phyloP scores from a whole-genome alignment of 1,284 basidiomycete species.

The Baeospora myosura region DNA sequence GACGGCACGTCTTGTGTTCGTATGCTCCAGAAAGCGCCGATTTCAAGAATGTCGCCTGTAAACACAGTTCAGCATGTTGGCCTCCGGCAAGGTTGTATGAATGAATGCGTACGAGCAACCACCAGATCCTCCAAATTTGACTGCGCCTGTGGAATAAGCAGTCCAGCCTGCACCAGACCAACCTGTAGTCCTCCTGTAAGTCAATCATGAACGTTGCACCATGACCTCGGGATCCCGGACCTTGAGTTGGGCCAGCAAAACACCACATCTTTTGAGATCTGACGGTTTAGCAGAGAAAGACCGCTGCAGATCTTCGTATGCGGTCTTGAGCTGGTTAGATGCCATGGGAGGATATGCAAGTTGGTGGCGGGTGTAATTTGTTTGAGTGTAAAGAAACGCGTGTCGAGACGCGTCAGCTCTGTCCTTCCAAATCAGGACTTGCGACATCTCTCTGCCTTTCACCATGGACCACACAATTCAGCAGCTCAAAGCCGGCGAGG shows the following conservation, averaged over 20 bases:
- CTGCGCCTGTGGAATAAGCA: slow-evolving; percentile 61
- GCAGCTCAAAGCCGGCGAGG: slow-evolving; percentile 84
- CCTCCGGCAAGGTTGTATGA: not conserved
- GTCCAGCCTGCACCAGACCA: slow-evolving; percentile 69
- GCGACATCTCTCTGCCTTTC: slow-evolving; percentile 17
- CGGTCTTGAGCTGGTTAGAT: slow-evolving; percentile 44
- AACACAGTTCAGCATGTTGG: slow-evolving; percentile 7
- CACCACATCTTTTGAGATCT: slow-evolving; percentile 58
- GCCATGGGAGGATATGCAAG: slow-evolving; percentile 15
- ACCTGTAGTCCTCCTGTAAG: slow-evolving; percentile 43
- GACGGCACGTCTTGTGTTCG: slow-evolving; percentile 81
- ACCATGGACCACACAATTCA: slow-evolving; percentile 66
- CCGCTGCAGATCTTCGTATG: slow-evolving; percentile 56
- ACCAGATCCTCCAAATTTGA: slow-evolving; percentile 56
- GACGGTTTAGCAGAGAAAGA: slow-evolving; percentile 55
- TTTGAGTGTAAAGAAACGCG: too few relatives aligned
- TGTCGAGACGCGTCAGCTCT: slow-evolving; percentile 56
- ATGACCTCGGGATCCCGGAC: slow-evolving; percentile 26
- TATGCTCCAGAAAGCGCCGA: slow-evolving; percentile 92
- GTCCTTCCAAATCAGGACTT: slow-evolving; percentile 13
- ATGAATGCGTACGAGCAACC: slow-evolving; percentile 53
- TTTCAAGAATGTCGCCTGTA: slow-evolving; percentile 88
- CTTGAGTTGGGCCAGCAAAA: slow-evolving; percentile 67
- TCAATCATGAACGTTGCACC: not conserved
- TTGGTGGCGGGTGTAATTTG: slow-evolving; percentile 25